Evolutionary conservation across 1,284 basidiomycete species (phyloP).

Genomic region (Chondrostereum purpureum): DNA sequence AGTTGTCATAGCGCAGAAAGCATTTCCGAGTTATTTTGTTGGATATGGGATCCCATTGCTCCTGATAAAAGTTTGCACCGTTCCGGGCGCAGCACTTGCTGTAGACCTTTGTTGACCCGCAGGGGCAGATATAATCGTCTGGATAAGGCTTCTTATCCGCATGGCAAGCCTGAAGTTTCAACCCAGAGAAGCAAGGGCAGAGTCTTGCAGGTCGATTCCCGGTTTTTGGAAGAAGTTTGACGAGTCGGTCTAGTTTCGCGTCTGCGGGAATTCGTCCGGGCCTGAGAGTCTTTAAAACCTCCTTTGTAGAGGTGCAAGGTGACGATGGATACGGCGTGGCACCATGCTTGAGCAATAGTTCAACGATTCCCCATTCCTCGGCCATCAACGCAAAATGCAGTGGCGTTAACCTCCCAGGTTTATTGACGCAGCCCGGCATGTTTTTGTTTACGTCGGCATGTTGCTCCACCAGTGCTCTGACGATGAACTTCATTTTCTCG

Average conservation of each 20-base stretch:
- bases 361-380: slow-evolving; percentile 8
- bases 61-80: slow-evolving; percentile 2
- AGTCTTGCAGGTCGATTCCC: slow-evolving; percentile 7
- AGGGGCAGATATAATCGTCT: slow-evolving; percentile 6
- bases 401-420: slow-evolving; percentile 4
- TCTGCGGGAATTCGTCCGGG: background rate
- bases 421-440: slow-evolving; percentile 4
- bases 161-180: slow-evolving; percentile 7
- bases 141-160: slow-evolving; percentile 5
- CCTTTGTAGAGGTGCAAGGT: background rate
- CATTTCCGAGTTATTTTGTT: too few relatives aligned
- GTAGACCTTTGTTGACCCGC: slow-evolving; percentile 3
- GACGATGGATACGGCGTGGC: slow-evolving; percentile 1
- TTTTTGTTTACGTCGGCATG: slow-evolving; percentile 10
- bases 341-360: slow-evolving; percentile 5
- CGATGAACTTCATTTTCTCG: slow-evolving; percentile 7
- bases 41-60: slow-evolving; percentile 7
- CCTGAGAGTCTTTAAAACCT: background rate
- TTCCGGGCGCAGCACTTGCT: slow-evolving; percentile 8
- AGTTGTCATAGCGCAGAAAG: too few relatives aligned
- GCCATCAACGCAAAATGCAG: slow-evolving; percentile 1
- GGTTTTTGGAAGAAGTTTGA: background rate
- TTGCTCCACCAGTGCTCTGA: slow-evolving; percentile 11
- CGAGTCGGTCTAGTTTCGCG: background rate
- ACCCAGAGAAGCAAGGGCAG: slow-evolving; percentile 11